Base-by-base conservation (phyloP, 2,329 filamentous ascomycete genomes). In the Plectosphaerella plurivora region DNA sequence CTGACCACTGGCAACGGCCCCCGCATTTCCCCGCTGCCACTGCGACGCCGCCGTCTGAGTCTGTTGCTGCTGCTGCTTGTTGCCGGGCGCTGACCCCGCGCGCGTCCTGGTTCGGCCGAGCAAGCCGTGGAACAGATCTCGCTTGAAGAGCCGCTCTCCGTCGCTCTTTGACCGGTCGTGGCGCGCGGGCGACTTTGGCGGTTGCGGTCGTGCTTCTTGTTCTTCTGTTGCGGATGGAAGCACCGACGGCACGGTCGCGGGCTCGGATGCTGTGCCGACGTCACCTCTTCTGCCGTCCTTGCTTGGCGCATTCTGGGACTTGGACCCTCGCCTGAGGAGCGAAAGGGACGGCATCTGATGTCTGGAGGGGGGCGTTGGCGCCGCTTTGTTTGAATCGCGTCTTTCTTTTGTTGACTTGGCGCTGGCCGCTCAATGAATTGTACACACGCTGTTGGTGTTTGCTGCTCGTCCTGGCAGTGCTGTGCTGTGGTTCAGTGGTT, bases 291-390 rank as follows among this genome's bases (percentile, higher is more conserved):
- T 15, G 14, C 37, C 37, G 3, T 39, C 37, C n/a, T 37, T 35
- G 10, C 48, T 37, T 20, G 54, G 52, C 56, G 55, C 54, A 46
- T 51, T 58, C 56, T 52, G 59, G 41, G 61, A 61, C 50, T 49
- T 54, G 37, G 51, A 47, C 28, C 56, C 54, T 18, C 64, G 62
- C 49, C 62, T 65, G 51, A 65, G 57, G 8, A 65, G 59, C 24
- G 65, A 64, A 39, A 70, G 61, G 16, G 65, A 64, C 39, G 65
- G 66, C 67, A 70, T 70, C 39, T 55, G 28, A 33, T 33, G 28
- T 33, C 28, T 33, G 28, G 28, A 12, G 28, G 28, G 10, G 5
- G 25, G 25, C 25, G 25, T 28, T 10, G 25, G 10, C 10, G 25
- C 25, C 10, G 25, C 25, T 5, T 5, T 28, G 28, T 33, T 33